Base-by-base conservation (phyloP, 2,329 filamentous ascomycete species). In the Chaetomium olivaceum region DNA sequence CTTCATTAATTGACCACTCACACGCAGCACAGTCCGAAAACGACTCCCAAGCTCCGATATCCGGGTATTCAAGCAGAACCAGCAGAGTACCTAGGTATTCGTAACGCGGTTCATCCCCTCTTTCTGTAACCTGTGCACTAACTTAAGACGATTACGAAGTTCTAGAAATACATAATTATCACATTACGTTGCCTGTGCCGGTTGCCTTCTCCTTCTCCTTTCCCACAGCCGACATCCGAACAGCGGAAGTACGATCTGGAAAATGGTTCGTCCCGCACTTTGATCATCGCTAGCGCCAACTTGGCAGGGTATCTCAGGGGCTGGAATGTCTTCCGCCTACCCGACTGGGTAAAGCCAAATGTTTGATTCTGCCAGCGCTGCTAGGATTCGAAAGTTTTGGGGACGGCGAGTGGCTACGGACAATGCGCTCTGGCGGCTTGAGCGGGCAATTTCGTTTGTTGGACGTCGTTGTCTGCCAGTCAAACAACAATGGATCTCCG, bases 21-120 rank as follows among this genome's bases (percentile, higher is more conserved):
- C 39, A 62, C 11, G 43, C 39, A 43, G 16, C 39, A 43, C 39
- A 43, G 16, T 43, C 39, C 64, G 64, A 66, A 66, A 66, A 66
- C 64, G 60, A 66, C 50, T 43, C 39, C 9, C 50, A 23, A 23
- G 46, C 8, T 23, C 21, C 21, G 46, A n/a, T 19, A 19, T 19
- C 36, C 43, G 43, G n/a, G 43, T 21, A 23, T 48, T 48, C 46
- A 48, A 48, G n/a, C 46, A 48, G 46, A 48, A 12, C n/a, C 21
- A 21, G 11, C 46, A 23, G 8, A 46, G 19, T 7, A n/a, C 8
- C 33, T 36, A 9, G 11, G 1, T 9, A 36, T 36, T 36, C 19
- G 16, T 14, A 43, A 7, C 39, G 16, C 39, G 16, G 12, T 48
- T 21, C 46, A 21, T 48, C 8, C n/a, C 39, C 7, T 48, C 46